Evolutionary conservation across 2,329 filamentous ascomycete species (phyloP).

Genomic region (Ceratocystis albifundus): DNA sequence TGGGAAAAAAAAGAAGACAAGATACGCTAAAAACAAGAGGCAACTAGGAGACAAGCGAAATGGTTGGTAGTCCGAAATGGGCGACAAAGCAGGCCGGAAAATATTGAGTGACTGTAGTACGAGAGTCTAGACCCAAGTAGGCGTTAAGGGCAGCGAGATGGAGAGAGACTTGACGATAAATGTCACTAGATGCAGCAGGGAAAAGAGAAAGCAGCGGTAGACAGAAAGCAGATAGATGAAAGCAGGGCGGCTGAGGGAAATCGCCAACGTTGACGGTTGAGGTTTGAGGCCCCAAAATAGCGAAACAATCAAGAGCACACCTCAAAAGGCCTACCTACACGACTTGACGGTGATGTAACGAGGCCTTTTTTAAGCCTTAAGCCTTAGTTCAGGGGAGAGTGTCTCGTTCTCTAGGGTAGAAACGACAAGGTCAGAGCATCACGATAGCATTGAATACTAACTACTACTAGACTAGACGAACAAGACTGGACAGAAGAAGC

Average conservation of each 20-base stretch:
- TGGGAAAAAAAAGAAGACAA: no score
- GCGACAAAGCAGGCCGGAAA: background rate
- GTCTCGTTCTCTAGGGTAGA: background rate
- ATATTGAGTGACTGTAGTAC: background rate
- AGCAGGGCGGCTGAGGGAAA: background rate
- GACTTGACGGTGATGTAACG: no score
- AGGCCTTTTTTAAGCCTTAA: no score
- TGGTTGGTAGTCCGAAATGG: background rate
- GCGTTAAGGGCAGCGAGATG: no score
- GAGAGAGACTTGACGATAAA: background rate
- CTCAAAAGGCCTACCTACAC: no score
- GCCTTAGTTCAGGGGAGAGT: no score
- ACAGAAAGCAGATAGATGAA: background rate
- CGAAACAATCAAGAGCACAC: no score
- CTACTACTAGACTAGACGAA: background rate
- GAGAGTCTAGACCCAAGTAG: background rate
- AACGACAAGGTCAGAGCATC: no score
- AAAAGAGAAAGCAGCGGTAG: slow-evolving; percentile 1
- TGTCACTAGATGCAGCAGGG: background rate
- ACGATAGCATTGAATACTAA: no score
- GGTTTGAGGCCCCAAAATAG: no score
- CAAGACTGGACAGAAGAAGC: background rate
- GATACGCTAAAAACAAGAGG: no score
- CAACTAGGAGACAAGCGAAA: background rate
- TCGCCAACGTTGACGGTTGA: background rate